phyloP scores from a whole-genome alignment of 148 eudicot species.

The Spergularia bocconei region DNA sequence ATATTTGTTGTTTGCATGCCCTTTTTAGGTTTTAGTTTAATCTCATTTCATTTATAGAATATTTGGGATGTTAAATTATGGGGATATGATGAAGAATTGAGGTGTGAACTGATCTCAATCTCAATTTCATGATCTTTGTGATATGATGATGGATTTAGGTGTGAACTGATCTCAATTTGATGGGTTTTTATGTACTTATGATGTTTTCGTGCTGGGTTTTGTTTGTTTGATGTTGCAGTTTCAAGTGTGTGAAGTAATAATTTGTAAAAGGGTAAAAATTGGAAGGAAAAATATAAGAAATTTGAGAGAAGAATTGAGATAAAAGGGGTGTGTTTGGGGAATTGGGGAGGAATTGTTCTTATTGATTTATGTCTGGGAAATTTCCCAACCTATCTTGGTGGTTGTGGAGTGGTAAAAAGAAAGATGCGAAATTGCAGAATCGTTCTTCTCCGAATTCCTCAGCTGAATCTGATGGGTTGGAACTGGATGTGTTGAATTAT shows the following conservation, averaged over 20 bases:
- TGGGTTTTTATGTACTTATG: background rate
- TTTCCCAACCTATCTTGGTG: slow-evolving; percentile 34
- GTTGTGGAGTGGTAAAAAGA: slow-evolving; percentile 41
- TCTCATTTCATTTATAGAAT: background rate
- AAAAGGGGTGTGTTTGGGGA: background rate
- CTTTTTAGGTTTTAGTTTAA: background rate
- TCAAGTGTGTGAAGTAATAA: background rate
- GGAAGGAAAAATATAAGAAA: background rate
- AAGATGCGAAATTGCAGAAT: slow-evolving; percentile 44
- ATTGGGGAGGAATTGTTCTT: slow-evolving; percentile 1
- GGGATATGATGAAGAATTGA: background rate
- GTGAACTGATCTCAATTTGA: background rate
- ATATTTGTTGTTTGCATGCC: background rate
- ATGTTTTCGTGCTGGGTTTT: background rate
- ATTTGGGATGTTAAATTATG: background rate
- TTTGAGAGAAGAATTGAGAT: slow-evolving; percentile 1
- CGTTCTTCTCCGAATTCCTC: slow-evolving; percentile 48
- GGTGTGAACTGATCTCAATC: background rate
- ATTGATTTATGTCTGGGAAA: slow-evolving; percentile 28
- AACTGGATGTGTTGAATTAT: slow-evolving; percentile 48
- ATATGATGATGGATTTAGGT: background rate
- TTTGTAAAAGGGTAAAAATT: background rate
- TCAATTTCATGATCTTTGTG: background rate
- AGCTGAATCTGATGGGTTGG: slow-evolving; percentile 42
- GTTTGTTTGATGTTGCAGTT: slow-evolving; percentile 21